Conservation (phyloP, 768 basidiomycete genomes). For the Sutorius australiensis region DNA sequence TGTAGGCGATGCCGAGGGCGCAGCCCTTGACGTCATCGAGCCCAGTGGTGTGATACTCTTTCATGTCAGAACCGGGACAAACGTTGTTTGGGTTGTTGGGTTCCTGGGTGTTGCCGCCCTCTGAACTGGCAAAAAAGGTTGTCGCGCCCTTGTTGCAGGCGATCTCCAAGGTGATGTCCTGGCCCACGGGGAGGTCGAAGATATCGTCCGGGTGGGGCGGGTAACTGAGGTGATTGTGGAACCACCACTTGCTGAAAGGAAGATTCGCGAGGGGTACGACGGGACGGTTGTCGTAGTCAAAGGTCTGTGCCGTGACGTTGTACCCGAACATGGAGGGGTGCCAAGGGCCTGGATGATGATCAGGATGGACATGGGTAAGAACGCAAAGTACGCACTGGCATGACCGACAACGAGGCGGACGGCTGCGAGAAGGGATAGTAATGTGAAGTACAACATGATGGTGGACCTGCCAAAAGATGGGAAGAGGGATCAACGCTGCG, state of each 20-base stretch:
- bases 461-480: slow-evolving; percentile 20
- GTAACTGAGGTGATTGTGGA: slow-evolving; percentile 54
- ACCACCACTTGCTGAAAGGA: slow-evolving; percentile 52
- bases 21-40: slow-evolving; percentile 57
- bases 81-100: slow-evolving; percentile 45
- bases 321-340: slow-evolving; percentile 64
- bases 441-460: not conserved
- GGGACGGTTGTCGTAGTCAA: slow-evolving; percentile 62
- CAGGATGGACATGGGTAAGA: not conserved
- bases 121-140: slow-evolving; percentile 48
- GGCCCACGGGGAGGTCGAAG: slow-evolving; percentile 59
- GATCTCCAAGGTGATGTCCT: slow-evolving; percentile 50
- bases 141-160: slow-evolving; percentile 61
- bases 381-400: slow-evolving; percentile 11
- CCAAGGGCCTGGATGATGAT: slow-evolving; percentile 40
- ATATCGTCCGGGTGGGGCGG: slow-evolving; percentile 56
- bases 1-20: slow-evolving; percentile 74
- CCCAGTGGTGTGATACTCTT: slow-evolving; percentile 55
- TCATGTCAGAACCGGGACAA: slow-evolving; percentile 44
- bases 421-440: not conserved
- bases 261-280: slow-evolving; percentile 37
- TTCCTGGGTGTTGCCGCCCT: slow-evolving; percentile 51
- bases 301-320: slow-evolving; percentile 57
- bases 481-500: no score
- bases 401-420: slow-evolving; percentile 14